These are phyloP conservation scores for Carpinus viminea DNA, from an alignment of 306 rosid species.

Conservation along the genomic window DNA sequence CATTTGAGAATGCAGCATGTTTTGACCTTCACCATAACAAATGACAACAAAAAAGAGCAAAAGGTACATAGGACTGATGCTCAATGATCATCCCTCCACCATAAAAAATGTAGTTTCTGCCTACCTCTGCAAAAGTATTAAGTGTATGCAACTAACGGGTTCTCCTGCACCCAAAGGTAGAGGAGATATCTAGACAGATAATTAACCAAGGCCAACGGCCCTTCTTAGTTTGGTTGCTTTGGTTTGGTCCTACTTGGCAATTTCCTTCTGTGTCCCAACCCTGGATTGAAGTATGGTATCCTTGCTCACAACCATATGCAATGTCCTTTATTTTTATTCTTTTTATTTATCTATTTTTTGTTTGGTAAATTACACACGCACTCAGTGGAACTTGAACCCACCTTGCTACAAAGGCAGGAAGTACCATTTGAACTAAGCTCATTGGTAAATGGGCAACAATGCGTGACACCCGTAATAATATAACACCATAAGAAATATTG, in stretches of 20 bases:
- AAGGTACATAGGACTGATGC: not conserved
- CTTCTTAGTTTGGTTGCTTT: not conserved
- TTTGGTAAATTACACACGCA: too few relatives aligned
- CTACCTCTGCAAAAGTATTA: not conserved
- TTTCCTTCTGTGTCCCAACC: not conserved
- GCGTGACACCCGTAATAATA: not conserved
- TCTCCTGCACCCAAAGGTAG: not conserved
- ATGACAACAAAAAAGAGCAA: not conserved
- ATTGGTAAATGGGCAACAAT: too few relatives aligned
- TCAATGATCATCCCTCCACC: not conserved
- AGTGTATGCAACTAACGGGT: not conserved
- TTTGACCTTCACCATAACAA: not conserved
- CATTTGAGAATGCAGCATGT: not conserved
- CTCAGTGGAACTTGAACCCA: too few relatives aligned
- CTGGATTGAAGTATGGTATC: not conserved
- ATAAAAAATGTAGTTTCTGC: not conserved
- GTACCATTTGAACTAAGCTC: too few relatives aligned
- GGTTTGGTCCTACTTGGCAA: not conserved
- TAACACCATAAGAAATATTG: constrained; percentile 9
- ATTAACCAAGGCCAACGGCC: not conserved
- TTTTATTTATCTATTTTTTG: too few relatives aligned
- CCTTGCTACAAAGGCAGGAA: too few relatives aligned
- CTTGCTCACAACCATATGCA: not conserved
- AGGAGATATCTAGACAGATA: not conserved
- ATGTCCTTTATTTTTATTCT: not conserved